Percentiles rank a stretch among this genome's conserved stretches.
These are phyloP conservation scores for Cryptococcus maquisensis DNA, from an alignment of 1,284 basidiomycete genomes.

Conservation along the genomic window DNA sequence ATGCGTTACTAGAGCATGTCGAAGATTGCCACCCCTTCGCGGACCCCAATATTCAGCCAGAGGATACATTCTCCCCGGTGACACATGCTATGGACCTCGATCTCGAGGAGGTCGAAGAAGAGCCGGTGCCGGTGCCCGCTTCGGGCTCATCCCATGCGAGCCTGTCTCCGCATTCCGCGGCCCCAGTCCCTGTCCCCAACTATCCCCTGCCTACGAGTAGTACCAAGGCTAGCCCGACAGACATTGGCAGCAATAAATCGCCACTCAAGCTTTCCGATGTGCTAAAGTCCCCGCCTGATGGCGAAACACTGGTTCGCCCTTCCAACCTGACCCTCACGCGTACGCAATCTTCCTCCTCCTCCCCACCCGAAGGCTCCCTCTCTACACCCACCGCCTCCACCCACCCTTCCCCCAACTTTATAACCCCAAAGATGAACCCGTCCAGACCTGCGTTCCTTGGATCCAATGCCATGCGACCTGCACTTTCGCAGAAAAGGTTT, in stretches of 20 bases:
- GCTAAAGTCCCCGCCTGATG: conserved; percentile 39
- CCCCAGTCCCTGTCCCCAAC: conserved; percentile 25
- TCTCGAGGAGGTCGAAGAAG: conserved; percentile 30
- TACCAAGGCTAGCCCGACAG: conserved; percentile 26
- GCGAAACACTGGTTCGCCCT: conserved; percentile 7
- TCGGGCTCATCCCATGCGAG: conserved; percentile 22
- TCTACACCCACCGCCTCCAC: conserved; percentile 34
- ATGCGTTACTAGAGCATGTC: conserved; percentile 43
- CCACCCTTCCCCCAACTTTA: conserved; percentile 32
- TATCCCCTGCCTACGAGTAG: conserved; percentile 36
- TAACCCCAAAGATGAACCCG: conserved; percentile 35
- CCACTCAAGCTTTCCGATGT: conserved; percentile 44
- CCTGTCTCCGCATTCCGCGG: conserved; percentile 28
- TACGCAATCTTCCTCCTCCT: conserved; percentile 20
- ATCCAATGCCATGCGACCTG: conserved; percentile 12
- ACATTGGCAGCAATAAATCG: conserved; percentile 13
- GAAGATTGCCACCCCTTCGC: conserved; percentile 43
- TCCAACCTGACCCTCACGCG: conserved; percentile 16
- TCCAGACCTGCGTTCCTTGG: conserved; percentile 17
- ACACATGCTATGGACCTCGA: conserved; percentile 44
- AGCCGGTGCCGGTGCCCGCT: background rate
- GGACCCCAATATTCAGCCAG: conserved; percentile 25
- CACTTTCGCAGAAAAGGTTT: conserved; percentile 30
- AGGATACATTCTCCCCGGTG: conserved; percentile 34
- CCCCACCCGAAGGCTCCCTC: conserved; percentile 30